phyloP scores from a whole-genome alignment of 129 eudicot genomes.

The Artemisia argyi region DNA sequence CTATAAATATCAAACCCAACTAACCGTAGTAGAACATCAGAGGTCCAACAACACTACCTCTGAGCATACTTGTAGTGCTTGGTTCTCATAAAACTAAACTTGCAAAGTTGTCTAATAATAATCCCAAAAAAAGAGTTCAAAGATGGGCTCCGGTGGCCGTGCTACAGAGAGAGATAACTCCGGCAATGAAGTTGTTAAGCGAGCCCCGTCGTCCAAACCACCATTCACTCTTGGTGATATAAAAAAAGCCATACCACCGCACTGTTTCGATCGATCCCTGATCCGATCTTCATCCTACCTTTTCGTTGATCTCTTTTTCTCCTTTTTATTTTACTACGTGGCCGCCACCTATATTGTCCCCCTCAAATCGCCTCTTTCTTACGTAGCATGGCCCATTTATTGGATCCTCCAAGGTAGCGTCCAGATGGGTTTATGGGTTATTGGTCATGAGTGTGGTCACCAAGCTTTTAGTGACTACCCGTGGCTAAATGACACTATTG shows the following conservation, averaged over 20 bases:
- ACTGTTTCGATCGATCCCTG: slow-evolving; percentile 15
- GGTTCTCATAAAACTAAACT: too few species aligned
- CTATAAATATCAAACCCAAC: too few species aligned
- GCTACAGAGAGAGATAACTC: neutral
- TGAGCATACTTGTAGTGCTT: too few species aligned
- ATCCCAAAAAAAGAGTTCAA: neutral
- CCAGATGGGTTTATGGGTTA: slow-evolving; percentile 24
- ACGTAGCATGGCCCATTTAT: slow-evolving; percentile 16
- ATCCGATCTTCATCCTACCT: slow-evolving; percentile 10
- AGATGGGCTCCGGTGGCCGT: slow-evolving; percentile 24
- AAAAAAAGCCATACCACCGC: slow-evolving; percentile 20
- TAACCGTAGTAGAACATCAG: too few species aligned
- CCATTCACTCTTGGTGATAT: slow-evolving; percentile 16
- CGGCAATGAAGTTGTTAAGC: neutral
- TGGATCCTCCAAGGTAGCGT: slow-evolving; percentile 23
- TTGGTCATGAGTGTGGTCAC: slow-evolving; percentile 19
- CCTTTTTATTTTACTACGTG: slow-evolving; percentile 13
- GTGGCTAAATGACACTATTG: slow-evolving; percentile 17
- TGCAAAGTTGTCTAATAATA: too few species aligned
- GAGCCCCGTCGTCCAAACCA: slow-evolving; percentile 19
- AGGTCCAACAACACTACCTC: too few species aligned
- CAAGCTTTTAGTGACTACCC: slow-evolving; percentile 23
- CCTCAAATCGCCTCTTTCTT: neutral
- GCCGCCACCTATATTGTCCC: neutral
- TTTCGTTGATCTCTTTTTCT: slow-evolving; percentile 11